Evolutionary conservation across 129 eudicot genomes (phyloP).

Genomic region (Cynara cardunculus): DNA sequence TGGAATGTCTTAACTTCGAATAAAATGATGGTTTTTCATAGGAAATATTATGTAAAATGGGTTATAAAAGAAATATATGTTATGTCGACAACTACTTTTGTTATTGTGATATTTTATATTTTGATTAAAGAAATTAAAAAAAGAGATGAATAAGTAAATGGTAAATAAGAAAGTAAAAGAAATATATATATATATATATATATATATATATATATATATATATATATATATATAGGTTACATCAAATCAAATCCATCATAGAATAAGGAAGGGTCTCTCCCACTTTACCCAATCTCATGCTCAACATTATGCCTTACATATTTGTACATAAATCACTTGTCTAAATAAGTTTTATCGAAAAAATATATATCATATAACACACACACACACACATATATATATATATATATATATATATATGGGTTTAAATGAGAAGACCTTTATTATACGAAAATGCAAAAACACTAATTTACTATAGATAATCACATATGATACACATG

Average conservation of each 20-base stretch:
- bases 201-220: neutral
- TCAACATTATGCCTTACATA: slow-evolving; percentile 13
- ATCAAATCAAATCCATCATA: slow-evolving; percentile 37
- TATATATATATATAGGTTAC: slow-evolving; percentile 9
- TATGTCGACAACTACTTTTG: neutral
- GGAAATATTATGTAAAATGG: neutral
- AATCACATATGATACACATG: too few species aligned
- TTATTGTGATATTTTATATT: neutral
- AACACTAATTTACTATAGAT: too few species aligned
- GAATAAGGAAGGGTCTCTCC: slow-evolving; percentile 35
- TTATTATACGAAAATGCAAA: too few species aligned
- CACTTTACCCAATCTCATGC: slow-evolving; percentile 28
- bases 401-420: too few species aligned
- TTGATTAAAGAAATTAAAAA: neutral
- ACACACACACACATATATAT: too few species aligned
- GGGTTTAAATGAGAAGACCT: too few species aligned
- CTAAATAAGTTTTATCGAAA: too few species aligned
- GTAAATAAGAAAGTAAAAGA: slow-evolving; percentile 3
- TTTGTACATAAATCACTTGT: too few species aligned
- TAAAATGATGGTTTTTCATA: neutral
- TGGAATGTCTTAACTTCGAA: neutral
- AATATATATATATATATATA: neutral
- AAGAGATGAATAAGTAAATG: neutral
- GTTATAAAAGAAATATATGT: neutral
- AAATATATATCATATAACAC: too few species aligned